Percentiles rank a stretch among this genome's conserved stretches.
Conservation (phyloP, 164 flowering plant genomes). For the Cinnamomum micranthum region DNA sequence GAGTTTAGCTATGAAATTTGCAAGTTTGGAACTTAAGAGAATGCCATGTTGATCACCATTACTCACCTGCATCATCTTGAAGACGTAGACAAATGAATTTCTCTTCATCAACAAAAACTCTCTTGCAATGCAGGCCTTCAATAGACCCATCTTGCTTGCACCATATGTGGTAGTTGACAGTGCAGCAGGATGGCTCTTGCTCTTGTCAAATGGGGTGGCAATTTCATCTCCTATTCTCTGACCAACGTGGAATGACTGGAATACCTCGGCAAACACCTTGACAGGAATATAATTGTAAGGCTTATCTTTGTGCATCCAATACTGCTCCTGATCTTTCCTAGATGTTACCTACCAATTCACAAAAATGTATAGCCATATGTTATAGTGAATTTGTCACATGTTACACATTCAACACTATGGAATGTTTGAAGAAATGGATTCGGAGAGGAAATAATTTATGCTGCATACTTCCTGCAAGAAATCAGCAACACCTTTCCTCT, state of each 20-base stretch:
- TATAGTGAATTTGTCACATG: background rate
- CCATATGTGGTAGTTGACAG: constrained; percentile 50
- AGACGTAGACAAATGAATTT: background rate
- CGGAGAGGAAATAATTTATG: background rate
- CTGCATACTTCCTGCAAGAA: constrained; percentile 77
- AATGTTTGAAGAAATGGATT: background rate
- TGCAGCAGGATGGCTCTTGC: constrained; percentile 53
- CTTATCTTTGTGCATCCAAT: constrained; percentile 40
- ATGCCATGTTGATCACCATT: background rate
- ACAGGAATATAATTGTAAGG: constrained; percentile 43
- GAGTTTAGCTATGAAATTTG: background rate
- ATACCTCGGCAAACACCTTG: constrained; percentile 46
- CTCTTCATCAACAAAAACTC: background rate
- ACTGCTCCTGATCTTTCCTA: constrained; percentile 65
- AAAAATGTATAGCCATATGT: no score
- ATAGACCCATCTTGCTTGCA: constrained; percentile 43
- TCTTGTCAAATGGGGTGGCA: constrained; percentile 47
- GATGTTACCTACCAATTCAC: constrained; percentile 51
- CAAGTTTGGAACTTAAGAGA: background rate
- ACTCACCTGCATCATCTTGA: background rate
- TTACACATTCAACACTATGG: no score
- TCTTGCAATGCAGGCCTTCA: constrained; percentile 30
- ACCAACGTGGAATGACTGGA: constrained; percentile 17
- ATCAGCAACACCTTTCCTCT: constrained; percentile 83
- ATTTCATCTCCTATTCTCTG: constrained; percentile 37